A percentile compares a stretch with the other conserved stretches of the same genome.
These are phyloP conservation scores for Bryoerythrophyllum caledonicum DNA, from an alignment of 225 moss, liverwort and hornwort species.

Conservation along the genomic window DNA sequence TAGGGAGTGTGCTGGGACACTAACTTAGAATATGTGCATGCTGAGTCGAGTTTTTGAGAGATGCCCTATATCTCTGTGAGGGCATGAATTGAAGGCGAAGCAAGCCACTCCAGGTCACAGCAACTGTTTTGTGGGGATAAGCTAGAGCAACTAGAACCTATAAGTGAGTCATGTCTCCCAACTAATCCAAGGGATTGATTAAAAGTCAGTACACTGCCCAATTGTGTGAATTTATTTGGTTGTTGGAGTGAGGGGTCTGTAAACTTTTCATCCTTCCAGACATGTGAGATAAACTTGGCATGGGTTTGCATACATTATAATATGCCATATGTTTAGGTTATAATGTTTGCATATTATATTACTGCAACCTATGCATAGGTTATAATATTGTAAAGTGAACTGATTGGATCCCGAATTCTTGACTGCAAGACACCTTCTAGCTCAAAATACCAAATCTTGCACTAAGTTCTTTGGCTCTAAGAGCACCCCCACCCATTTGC, in stretches of 20 bases:
- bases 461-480: background rate
- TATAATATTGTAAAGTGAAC: background rate
- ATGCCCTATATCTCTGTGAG: background rate
- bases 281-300: background rate
- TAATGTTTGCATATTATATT: no score
- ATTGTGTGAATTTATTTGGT: no score
- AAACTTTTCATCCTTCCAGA: no score
- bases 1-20: background rate
- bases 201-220: background rate
- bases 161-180: background rate
- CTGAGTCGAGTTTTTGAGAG: background rate
- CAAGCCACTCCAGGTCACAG: conserved; percentile 13
- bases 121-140: background rate
- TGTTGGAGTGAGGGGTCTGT: background rate
- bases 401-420: background rate
- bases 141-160: background rate
- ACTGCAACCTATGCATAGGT: no score
- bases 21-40: background rate
- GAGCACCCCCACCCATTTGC: no score
- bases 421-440: background rate
- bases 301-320: background rate
- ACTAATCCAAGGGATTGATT: background rate
- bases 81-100: conserved; percentile 18
- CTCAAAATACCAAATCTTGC: background rate
- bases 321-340: no score